Percentiles rank a stretch among this genome's conserved stretches.
phyloP scores from a whole-genome alignment of 306 rosid genomes.

The Prunus persica region DNA sequence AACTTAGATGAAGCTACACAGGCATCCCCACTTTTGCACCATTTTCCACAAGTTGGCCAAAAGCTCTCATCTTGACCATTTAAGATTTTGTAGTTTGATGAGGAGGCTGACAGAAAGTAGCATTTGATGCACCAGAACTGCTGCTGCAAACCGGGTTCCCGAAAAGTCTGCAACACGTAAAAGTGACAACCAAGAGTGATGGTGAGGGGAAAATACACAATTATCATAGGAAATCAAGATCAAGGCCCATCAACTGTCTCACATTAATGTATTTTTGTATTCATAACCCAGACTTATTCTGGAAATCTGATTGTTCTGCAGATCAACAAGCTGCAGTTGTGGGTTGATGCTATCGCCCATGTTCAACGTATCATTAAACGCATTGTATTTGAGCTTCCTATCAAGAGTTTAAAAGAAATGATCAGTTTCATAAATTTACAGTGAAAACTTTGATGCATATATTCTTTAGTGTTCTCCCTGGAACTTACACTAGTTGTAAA shows the following conservation, averaged over 20 bases:
- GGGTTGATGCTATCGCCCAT: slow-evolving; percentile 62
- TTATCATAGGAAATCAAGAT: neutral
- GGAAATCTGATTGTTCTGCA: slow-evolving; percentile 70
- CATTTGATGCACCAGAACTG: slow-evolving; percentile 25
- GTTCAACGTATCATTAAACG: slow-evolving; percentile 55
- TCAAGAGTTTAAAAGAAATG: neutral
- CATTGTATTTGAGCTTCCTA: slow-evolving; percentile 68
- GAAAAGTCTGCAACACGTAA: slow-evolving; percentile 44
- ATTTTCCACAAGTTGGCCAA: neutral
- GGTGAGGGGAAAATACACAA: slow-evolving; percentile 6
- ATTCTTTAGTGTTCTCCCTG: neutral
- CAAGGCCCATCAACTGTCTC: slow-evolving; percentile 19
- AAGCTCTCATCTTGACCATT: neutral
- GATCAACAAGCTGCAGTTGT: slow-evolving; percentile 71
- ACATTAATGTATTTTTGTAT: slow-evolving; percentile 57
- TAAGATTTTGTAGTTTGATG: slow-evolving; percentile 50
- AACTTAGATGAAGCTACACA: too few relatives aligned
- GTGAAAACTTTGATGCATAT: neutral
- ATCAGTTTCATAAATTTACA: neutral
- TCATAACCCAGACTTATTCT: slow-evolving; percentile 39
- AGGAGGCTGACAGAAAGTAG: slow-evolving; percentile 56
- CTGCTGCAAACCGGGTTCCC: slow-evolving; percentile 73
- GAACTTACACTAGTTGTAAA: slow-evolving; percentile 79
- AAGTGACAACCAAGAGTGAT: slow-evolving; percentile 11
- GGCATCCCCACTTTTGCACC: neutral